Percentiles rank a stretch among this genome's conserved stretches.
Conservation (phyloP, 805 yeast genomes). For the Tetrapisispora pingtungensis region DNA sequence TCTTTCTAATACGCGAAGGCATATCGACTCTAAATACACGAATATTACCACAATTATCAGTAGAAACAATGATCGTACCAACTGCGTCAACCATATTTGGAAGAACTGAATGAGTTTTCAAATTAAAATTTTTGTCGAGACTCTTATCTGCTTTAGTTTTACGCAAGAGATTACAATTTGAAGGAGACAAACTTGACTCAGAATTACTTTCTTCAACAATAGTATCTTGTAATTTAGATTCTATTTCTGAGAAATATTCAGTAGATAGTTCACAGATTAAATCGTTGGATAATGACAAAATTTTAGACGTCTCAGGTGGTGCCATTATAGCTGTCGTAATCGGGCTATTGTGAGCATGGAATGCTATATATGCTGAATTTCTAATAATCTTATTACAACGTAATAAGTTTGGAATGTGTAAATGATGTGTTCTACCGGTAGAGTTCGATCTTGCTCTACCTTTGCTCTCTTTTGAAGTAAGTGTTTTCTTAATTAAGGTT, state of each 20-base stretch:
- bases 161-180: not conserved
- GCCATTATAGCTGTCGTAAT: conserved; percentile 75
- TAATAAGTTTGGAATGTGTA: not conserved
- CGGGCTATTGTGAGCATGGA: conserved; percentile 66
- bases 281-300: conserved; percentile 67
- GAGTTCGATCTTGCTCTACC: not conserved
- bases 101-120: not conserved
- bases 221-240: not conserved
- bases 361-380: conserved; percentile 53
- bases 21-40: conserved; percentile 75
- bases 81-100: conserved; percentile 27
- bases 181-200: not conserved
- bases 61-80: conserved; percentile 54
- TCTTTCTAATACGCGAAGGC: conserved; percentile 39
- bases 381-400: conserved; percentile 25
- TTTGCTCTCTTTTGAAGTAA: not conserved
- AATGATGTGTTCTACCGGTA: not conserved
- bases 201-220: not conserved
- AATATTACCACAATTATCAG: conserved; percentile 65
- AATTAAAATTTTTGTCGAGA: not conserved
- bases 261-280: conserved; percentile 55
- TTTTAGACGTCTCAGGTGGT: conserved; percentile 54
- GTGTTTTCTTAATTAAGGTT: not conserved
- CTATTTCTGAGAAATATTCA: conserved; percentile 15
- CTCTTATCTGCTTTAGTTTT: not conserved